phyloP scores from a whole-genome alignment of 768 basidiomycete genomes.

The Auriscalpium orientale region DNA sequence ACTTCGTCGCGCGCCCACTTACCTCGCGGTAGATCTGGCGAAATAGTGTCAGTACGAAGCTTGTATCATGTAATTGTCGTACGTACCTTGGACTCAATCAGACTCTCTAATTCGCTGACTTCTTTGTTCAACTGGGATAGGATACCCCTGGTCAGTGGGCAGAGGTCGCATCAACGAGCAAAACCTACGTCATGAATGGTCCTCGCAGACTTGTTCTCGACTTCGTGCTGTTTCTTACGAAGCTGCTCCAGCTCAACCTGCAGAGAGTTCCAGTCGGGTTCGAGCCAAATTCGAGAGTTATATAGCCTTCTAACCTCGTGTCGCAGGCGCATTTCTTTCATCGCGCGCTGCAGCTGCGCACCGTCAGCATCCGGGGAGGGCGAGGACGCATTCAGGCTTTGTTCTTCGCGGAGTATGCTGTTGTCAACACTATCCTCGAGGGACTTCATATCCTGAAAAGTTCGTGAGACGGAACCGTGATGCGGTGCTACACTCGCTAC shows the following conservation, averaged over 20 bases:
- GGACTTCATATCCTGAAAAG: constrained; percentile 56
- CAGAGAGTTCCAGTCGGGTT: background rate
- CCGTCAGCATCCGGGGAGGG: constrained; percentile 23
- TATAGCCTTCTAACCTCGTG: constrained; percentile 38
- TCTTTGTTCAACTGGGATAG: constrained; percentile 73
- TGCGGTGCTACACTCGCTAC: constrained; percentile 26
- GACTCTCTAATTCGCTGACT: constrained; percentile 82
- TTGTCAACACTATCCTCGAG: constrained; percentile 73
- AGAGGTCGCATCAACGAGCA: background rate
- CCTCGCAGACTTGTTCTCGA: constrained; percentile 70
- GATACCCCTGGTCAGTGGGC: constrained; percentile 5
- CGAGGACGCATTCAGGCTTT: constrained; percentile 21
- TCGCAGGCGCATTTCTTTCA: constrained; percentile 42
- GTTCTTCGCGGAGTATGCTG: constrained; percentile 46
- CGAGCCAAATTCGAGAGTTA: background rate
- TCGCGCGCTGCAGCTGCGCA: constrained; percentile 32
- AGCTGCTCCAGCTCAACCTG: constrained; percentile 63
- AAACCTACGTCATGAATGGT: constrained; percentile 57
- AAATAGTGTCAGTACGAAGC: background rate
- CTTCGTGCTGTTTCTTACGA: constrained; percentile 58
- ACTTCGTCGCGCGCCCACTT: constrained; percentile 10
- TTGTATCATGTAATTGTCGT: background rate
- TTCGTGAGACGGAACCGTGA: background rate
- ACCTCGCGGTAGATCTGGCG: constrained; percentile 79
- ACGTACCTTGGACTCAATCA: constrained; percentile 88